These are phyloP conservation scores for Corynespora cassiicola DNA, from an alignment of 2,329 filamentous ascomycete species.

Conservation along the genomic window DNA sequence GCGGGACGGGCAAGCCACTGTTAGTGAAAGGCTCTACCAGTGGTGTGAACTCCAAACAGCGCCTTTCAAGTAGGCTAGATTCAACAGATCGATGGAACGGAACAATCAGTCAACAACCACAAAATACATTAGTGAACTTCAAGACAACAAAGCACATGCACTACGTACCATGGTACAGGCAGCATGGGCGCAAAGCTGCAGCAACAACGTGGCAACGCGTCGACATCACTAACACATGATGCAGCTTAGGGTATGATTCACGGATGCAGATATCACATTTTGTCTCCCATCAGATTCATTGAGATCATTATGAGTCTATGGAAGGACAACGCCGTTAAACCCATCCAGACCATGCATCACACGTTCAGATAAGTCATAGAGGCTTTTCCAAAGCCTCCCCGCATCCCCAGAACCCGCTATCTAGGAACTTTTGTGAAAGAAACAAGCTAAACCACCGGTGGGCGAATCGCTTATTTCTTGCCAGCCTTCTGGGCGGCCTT, in stretches of 20 bases:
- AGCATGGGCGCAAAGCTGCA: too few species aligned
- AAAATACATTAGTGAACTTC: too few species aligned
- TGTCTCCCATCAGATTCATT: slow-evolving; percentile 46
- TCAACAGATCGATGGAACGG: too few species aligned
- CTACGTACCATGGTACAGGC: too few species aligned
- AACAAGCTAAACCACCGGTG: slow-evolving; percentile 37
- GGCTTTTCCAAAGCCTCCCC: slow-evolving; percentile 46
- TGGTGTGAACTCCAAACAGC: slow-evolving; percentile 19
- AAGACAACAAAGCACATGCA: too few species aligned
- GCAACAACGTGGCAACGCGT: too few species aligned
- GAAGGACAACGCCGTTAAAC: slow-evolving; percentile 44
- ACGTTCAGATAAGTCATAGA: slow-evolving; percentile 39
- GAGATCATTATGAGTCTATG: slow-evolving; percentile 48
- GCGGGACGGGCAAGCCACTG: slow-evolving; percentile 9
- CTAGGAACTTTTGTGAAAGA: slow-evolving; percentile 40
- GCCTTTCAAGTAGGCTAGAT: slow-evolving; percentile 5
- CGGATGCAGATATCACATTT: too few species aligned
- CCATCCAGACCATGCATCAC: slow-evolving; percentile 45
- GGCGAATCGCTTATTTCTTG: slow-evolving; percentile 49
- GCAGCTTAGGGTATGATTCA: too few species aligned
- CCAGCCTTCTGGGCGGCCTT: slow-evolving; percentile 52
- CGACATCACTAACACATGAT: too few species aligned
- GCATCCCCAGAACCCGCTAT: slow-evolving; percentile 45
- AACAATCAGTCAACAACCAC: too few species aligned
- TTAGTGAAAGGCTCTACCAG: slow-evolving; percentile 17